Evolutionary conservation across 2,329 filamentous ascomycete genomes (phyloP), one percentile per base, ranked within the genome.

Genomic region (Ceratocystis smalleyi): DNA sequence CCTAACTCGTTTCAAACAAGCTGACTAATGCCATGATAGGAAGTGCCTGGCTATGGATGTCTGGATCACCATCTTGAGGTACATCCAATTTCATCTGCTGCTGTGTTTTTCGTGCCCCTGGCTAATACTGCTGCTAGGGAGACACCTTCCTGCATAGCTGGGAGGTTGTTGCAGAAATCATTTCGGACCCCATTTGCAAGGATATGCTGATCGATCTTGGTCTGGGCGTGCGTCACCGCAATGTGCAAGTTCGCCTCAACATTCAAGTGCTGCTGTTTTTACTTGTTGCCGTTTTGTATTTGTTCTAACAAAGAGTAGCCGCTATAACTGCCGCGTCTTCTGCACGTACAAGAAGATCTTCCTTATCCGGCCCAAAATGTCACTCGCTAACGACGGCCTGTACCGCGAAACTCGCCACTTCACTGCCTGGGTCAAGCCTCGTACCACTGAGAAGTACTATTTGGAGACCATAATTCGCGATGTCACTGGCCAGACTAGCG

Each of bases 361-460:
- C 24, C 63, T 65, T 47, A 65, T 68, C 32, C 66, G 66, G 4
- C 69, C 70, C 32, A 71, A 71, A 65, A 70, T 72, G 67, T 68
- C 67, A 5, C 71, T 75, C 17, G 73, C 74, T 64, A 73, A 73
- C 40, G 73, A 74, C 62, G 73, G 74, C 5, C 69, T 74, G 45
- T 76, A 73, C 64, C 70, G 75, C n/a, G 75, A 77, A 67, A 70
- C 71, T 54, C 72, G 75, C 3, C 72, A 74, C 65, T 78, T 78
- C 65, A 75, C 74, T 1, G 71, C 76, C 0, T 78, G 76, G 76
- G 68, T 67, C 2, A 72, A 72, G 60, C 72, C 70, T 1, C 68
- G 71, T 40, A 69, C 74, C 59, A 69, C 70, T 0, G 76, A 77
- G 66, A 67, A 71, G 7, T 76, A 74, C 67, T 72, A 76, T 54